A percentile compares a stretch with the other conserved stretches of the same genome.
These are phyloP conservation scores for Talaromyces sp. DNA, from an alignment of 2,329 filamentous ascomycete species.

Conservation along the genomic window DNA sequence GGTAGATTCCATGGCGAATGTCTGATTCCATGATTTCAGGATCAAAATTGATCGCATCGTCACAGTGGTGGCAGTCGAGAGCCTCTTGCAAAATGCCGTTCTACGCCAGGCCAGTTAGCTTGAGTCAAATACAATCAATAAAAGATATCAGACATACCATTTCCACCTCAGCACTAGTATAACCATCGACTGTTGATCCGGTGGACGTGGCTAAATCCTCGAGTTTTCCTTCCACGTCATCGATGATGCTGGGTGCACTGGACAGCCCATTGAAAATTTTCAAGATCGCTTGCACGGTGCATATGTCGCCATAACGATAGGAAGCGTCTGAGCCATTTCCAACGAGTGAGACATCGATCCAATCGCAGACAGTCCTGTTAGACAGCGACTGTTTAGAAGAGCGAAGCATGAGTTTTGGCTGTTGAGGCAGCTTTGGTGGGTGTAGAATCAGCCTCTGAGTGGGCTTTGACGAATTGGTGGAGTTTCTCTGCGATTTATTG, in stretches of 20 bases:
- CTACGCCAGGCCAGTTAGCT: constrained; percentile 3
- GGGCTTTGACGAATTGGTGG: constrained; percentile 1
- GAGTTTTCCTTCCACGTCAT: neutral
- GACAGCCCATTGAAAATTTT: constrained; percentile 10
- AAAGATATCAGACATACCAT: constrained; percentile 3
- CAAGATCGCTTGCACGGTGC: constrained; percentile 9
- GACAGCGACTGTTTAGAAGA: neutral
- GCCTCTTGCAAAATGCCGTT: constrained; percentile 17
- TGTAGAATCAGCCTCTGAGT: constrained; percentile 4
- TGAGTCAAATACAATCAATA: constrained; percentile 11
- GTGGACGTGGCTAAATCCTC: neutral
- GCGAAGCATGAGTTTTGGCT: neutral
- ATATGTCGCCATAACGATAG: constrained; percentile 12
- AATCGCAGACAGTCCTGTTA: neutral
- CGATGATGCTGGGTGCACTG: constrained; percentile 9
- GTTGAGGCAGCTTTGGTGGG: constrained; percentile 10
- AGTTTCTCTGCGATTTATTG: constrained; percentile 8
- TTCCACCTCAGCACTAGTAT: constrained; percentile 5
- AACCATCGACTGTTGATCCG: neutral
- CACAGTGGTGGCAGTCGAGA: constrained; percentile 11
- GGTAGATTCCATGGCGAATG: constrained; percentile 10
- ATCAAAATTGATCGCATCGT: constrained; percentile 8
- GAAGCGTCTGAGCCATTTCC: constrained; percentile 10
- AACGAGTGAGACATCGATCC: constrained; percentile 6
- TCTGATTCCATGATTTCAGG: constrained; percentile 12